These are phyloP conservation scores for Obba rivulosa DNA, from an alignment of 768 basidiomycete genomes.

Conservation along the genomic window DNA sequence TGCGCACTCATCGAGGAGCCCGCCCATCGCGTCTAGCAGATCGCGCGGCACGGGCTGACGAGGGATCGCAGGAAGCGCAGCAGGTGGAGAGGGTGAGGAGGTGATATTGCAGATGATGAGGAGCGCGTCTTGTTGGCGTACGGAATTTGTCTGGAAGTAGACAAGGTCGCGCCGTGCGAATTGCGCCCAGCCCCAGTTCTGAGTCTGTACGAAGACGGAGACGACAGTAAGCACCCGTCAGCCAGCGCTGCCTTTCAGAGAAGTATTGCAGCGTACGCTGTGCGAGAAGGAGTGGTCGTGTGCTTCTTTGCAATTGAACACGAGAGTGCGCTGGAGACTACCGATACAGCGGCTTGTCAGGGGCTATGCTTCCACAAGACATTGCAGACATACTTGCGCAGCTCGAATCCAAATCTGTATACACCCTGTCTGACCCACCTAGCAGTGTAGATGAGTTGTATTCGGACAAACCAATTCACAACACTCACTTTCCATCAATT, in stretches of 20 bases:
- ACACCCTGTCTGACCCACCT: conserved; percentile 84
- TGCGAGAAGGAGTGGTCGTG: conserved; percentile 77
- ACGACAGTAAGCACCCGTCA: conserved; percentile 11
- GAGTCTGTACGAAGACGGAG: conserved; percentile 42
- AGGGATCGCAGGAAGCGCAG: conserved; percentile 37
- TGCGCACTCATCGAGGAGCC: conserved; percentile 57
- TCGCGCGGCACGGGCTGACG: conserved; percentile 58
- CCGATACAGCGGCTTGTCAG: background rate
- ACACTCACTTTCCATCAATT: conserved; percentile 48
- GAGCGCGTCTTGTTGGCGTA: conserved; percentile 61
- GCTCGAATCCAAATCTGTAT: conserved; percentile 83
- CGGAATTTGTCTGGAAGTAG: conserved; percentile 50
- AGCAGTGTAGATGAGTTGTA: background rate
- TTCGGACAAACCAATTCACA: background rate
- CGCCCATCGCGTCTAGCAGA: conserved; percentile 67
- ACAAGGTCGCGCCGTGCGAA: conserved; percentile 72
- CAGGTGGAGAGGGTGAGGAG: conserved; percentile 52
- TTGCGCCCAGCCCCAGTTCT: conserved; percentile 89
- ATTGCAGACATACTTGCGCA: conserved; percentile 48
- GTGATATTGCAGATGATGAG: conserved; percentile 76
- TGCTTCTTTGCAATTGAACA: conserved; percentile 71
- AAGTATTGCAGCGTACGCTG: conserved; percentile 36
- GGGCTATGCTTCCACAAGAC: conserved; percentile 1
- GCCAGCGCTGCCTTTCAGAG: background rate
- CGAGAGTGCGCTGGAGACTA: conserved; percentile 42